These are phyloP conservation scores for Spathaspora sp. DNA, from an alignment of 1,139 yeast species.

Conservation along the genomic window DNA sequence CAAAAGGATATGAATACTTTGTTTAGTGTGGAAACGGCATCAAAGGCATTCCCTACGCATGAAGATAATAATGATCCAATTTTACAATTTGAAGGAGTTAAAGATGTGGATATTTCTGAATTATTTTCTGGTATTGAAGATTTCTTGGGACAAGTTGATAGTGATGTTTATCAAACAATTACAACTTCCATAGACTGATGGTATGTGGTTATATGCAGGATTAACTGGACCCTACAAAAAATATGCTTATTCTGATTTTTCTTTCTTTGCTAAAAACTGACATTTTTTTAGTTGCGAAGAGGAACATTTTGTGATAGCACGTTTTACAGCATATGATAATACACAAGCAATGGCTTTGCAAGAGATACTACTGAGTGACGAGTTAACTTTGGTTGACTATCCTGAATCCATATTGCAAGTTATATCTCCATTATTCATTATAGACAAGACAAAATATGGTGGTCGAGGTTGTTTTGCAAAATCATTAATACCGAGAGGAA, in stretches of 20 bases:
- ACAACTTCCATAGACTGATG: slow-evolving; percentile 4
- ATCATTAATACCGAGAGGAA: slow-evolving; percentile 36
- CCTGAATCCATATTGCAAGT: slow-evolving; percentile 8
- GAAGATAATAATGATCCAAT: slow-evolving; percentile 5
- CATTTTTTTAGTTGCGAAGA: neutral
- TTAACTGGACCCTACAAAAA: neutral
- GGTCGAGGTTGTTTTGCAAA: slow-evolving; percentile 68
- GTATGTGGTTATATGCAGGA: neutral
- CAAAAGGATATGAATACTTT: slow-evolving; percentile 9
- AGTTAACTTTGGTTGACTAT: slow-evolving; percentile 1
- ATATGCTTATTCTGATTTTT: too few species aligned
- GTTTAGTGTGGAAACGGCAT: slow-evolving; percentile 11
- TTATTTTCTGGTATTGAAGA: slow-evolving; percentile 10
- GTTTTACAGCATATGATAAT: neutral
- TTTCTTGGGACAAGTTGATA: slow-evolving; percentile 9
- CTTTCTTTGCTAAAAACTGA: too few species aligned
- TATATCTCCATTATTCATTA: slow-evolving; percentile 32
- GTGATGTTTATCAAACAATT: slow-evolving; percentile 10
- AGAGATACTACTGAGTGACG: neutral
- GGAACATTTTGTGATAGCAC: too few species aligned
- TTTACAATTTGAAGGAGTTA: slow-evolving; percentile 8
- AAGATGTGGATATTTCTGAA: slow-evolving; percentile 6
- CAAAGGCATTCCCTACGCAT: slow-evolving; percentile 11
- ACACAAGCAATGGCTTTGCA: neutral
- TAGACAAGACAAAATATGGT: slow-evolving; percentile 48